A percentile compares a stretch with the other conserved stretches of the same genome.
These are phyloP conservation scores for Mucor ambiguus DNA, from an alignment of 371 early-diverging fungal genomes.

Conservation along the genomic window DNA sequence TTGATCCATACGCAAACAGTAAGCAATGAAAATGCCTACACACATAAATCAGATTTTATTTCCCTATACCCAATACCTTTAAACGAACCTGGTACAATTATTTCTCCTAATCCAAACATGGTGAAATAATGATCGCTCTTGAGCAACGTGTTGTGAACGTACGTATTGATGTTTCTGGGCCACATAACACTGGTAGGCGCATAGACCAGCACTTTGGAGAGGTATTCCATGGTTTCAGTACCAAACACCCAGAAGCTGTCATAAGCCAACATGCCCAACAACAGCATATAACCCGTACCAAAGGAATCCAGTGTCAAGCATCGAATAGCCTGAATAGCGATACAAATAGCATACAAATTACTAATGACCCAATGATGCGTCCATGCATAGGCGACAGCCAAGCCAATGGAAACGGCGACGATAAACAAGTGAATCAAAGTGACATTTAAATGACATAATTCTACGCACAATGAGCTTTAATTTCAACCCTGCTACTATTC, in stretches of 20 bases:
- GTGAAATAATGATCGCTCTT: constrained; percentile 62
- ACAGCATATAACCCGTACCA: constrained; percentile 86
- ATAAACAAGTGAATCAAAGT: constrained; percentile 20
- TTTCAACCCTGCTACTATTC: background rate
- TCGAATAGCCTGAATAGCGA: constrained; percentile 17
- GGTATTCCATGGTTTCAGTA: constrained; percentile 92
- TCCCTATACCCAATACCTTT: background rate
- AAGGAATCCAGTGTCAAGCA: constrained; percentile 46
- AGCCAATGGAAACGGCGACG: constrained; percentile 10
- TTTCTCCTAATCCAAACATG: constrained; percentile 94
- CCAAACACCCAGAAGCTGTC: constrained; percentile 98
- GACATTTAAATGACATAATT: constrained; percentile 24
- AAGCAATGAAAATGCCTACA: constrained; percentile 81
- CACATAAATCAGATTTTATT: background rate
- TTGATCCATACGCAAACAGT: constrained; percentile 84
- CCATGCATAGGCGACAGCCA: constrained; percentile 14
- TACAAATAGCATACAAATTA: constrained; percentile 21
- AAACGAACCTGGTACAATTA: constrained; percentile 85
- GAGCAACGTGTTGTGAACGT: constrained; percentile 42
- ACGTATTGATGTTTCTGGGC: constrained; percentile 65
- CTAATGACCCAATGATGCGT: constrained; percentile 25
- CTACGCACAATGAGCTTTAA: constrained; percentile 7
- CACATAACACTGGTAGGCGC: constrained; percentile 91
- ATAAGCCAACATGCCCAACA: constrained; percentile 87
- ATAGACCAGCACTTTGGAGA: constrained; percentile 84